Conservation (phyloP, 169 alveolate species). For the Prorocentrum cordatum region DNA sequence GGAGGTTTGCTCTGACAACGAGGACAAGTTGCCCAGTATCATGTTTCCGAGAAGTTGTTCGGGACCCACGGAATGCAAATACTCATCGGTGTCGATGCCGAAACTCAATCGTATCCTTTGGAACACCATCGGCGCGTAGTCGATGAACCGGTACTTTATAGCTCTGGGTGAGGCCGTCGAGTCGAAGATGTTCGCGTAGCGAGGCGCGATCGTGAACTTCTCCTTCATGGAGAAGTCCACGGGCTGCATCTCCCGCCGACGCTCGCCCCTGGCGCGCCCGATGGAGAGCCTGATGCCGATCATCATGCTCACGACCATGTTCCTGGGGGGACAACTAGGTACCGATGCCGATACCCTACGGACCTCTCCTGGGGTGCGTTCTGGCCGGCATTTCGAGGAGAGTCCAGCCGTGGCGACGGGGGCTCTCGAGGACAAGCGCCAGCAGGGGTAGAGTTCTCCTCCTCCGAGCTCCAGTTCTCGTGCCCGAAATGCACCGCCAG, state of each 20-base stretch:
- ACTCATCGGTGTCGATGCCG: constrained; percentile 84
- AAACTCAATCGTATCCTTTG: constrained; percentile 83
- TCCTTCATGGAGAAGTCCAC: constrained; percentile 74
- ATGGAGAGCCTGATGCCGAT: constrained; percentile 74
- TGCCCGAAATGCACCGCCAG: constrained; percentile 76
- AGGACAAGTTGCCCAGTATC: constrained; percentile 90
- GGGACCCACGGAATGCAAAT: constrained; percentile 81
- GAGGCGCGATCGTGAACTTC: constrained; percentile 73
- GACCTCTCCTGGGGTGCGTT: too few relatives aligned
- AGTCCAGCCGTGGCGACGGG: too few relatives aligned
- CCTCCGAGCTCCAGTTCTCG: constrained; percentile 74
- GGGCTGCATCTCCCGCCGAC: constrained; percentile 69
- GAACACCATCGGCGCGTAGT: constrained; percentile 92
- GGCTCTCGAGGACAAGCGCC: too few relatives aligned
- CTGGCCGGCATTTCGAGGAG: too few relatives aligned
- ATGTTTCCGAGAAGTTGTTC: constrained; percentile 80
- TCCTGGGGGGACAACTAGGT: too few relatives aligned
- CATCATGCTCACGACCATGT: constrained; percentile 73
- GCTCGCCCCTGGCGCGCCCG: constrained; percentile 69
- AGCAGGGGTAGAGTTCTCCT: too few relatives aligned
- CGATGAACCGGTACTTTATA: constrained; percentile 77
- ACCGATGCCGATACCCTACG: too few relatives aligned
- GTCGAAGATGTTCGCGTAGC: constrained; percentile 20
- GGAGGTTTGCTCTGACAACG: constrained; percentile 87
- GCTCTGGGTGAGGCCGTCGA: neutral